Conservation (phyloP, 345 rosid genomes). For the Gossypium raimondii region DNA sequence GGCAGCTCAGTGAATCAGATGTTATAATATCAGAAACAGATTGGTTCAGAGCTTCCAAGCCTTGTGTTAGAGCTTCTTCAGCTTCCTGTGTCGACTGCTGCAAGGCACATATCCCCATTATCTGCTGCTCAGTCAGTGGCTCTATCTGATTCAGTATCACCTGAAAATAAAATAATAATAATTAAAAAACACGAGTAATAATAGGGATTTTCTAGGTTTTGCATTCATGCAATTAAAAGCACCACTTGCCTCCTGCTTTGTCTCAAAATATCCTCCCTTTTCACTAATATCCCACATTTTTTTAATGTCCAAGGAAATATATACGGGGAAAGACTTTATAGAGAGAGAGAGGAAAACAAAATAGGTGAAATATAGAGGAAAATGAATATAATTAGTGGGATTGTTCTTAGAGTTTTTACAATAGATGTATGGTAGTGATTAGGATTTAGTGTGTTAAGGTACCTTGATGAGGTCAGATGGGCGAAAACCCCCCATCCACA, state of each 20-base stretch:
- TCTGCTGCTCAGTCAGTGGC: slow-evolving; percentile 84
- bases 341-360: neutral
- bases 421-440: neutral
- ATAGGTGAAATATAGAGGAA: neutral
- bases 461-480: slow-evolving; percentile 99
- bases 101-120: slow-evolving; percentile 76
- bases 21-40: slow-evolving; percentile 82
- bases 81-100: slow-evolving; percentile 90
- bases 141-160: slow-evolving; percentile 67
- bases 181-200: neutral
- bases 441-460: neutral
- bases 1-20: slow-evolving; percentile 69
- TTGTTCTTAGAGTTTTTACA: neutral
- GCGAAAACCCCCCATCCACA: slow-evolving; percentile 97
- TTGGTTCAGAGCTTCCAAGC: slow-evolving; percentile 79
- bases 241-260: neutral
- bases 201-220: neutral
- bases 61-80: slow-evolving; percentile 88
- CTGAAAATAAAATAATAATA: slow-evolving; percentile 27
- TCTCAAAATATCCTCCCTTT: neutral
- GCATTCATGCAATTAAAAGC: slow-evolving; percentile 26
- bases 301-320: neutral
- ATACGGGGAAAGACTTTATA: neutral
- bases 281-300: neutral
- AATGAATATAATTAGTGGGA: neutral